These are phyloP conservation scores for Harringtonia aguacate DNA, from an alignment of 2,329 filamentous ascomycete species.

Conservation along the genomic window DNA sequence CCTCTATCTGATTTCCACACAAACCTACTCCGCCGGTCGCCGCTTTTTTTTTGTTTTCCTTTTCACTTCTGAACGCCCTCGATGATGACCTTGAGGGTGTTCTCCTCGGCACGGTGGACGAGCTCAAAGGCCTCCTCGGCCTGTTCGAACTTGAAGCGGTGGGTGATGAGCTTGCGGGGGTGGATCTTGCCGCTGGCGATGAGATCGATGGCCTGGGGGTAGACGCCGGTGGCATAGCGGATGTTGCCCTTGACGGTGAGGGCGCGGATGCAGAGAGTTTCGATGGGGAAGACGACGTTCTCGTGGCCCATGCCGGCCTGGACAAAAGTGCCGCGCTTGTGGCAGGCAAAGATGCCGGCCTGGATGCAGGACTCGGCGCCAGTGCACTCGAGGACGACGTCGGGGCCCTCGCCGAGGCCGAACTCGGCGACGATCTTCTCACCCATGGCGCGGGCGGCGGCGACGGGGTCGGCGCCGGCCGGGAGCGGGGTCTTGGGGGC, in stretches of 20 bases:
- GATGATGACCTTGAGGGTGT: constrained; percentile 9
- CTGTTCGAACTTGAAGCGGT: constrained; percentile 18
- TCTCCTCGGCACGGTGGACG: constrained; percentile 6
- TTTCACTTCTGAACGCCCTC: constrained; percentile 10
- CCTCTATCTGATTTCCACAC: too few relatives aligned
- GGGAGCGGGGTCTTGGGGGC: constrained; percentile 34
- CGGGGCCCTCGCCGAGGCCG: constrained; percentile 47
- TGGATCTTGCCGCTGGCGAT: constrained; percentile 32
- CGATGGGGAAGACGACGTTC: constrained; percentile 38
- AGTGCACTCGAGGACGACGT: constrained; percentile 66
- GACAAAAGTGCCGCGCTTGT: constrained; percentile 34
- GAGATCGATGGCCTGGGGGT: constrained; percentile 35
- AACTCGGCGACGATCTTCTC: constrained; percentile 26
- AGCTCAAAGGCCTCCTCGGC: constrained; percentile 9
- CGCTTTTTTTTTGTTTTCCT: too few relatives aligned
- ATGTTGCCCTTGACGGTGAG: constrained; percentile 35
- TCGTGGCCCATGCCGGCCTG: constrained; percentile 38
- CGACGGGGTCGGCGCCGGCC: constrained; percentile 40
- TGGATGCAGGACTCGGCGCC: constrained; percentile 71
- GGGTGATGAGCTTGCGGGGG: constrained; percentile 22
- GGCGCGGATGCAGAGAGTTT: constrained; percentile 33
- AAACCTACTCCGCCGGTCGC: too few relatives aligned
- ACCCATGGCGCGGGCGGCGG: constrained; percentile 27
- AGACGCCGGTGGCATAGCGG: constrained; percentile 38
- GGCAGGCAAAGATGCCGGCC: constrained; percentile 47